Base-by-base conservation (phyloP, 306 rosid genomes). In the Citrullus mucosospermus region DNA sequence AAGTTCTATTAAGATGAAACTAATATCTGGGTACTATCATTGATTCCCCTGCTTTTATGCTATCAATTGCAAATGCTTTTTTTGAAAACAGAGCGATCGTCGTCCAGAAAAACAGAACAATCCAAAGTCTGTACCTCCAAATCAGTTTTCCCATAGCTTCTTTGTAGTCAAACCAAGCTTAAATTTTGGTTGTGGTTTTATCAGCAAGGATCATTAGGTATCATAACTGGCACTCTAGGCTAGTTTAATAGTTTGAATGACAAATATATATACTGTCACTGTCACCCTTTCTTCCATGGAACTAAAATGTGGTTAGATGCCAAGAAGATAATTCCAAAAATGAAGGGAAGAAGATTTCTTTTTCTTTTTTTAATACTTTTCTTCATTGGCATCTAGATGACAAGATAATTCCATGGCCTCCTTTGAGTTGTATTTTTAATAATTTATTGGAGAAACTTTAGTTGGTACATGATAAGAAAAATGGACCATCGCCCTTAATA, bases 1-100 rank as follows among this genome's bases (percentile, higher is more conserved):
- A 88, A 88, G 9, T 82, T 81, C n/a, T 86, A 82, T 32, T 60
- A 12, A 4, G 88, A 41, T 46, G 89, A 86, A 58, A 88, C 79
- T 51, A 86, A 71, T 51, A 85, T 86, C 53, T 81, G 78, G 82
- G 32, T n/a, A 8, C 78, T 70, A 20, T 20, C 83, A 58, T 32
- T 86, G 34, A n/a, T 80, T 84, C 85, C 48, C 78, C 68, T 43
- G 83, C 84, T 76, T 70, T 59, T 78, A 88, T 41, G 72, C 36
- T 81, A 80, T 86, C 80, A 2, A 68, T 77, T 60, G 83, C 82
- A 53, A 48, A n/a, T 20, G 75, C 44, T 77, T 43, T 9, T 59
- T 8, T 57, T 36, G 75, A 61, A 81, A 88, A 85, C 54, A 79
- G 28, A 41, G 69, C 39, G 46, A 81, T 48, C 32, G 72, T 48